Percentiles rank a stretch among this genome's conserved stretches.
These are phyloP conservation scores for Saccharomycopsis schoenii DNA, from an alignment of 805 yeast genomes.

Conservation along the genomic window DNA sequence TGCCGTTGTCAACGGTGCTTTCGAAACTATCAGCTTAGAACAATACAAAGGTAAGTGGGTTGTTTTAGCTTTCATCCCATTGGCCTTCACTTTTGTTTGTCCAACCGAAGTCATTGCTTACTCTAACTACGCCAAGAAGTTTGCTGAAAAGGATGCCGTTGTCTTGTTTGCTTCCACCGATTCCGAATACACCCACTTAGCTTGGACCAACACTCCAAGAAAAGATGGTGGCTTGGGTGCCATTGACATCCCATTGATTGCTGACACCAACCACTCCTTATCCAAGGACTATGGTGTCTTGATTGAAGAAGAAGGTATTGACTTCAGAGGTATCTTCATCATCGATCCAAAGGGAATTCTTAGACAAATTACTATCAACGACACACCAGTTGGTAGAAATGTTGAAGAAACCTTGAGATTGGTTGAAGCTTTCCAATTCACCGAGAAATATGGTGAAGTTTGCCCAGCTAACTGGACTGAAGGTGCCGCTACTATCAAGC, in stretches of 20 bases:
- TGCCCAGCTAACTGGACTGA: slow-evolving; percentile 99
- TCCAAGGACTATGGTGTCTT: slow-evolving; percentile 96
- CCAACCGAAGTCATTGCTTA: slow-evolving; percentile 99
- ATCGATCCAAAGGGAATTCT: slow-evolving; percentile 92
- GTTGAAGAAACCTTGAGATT: slow-evolving; percentile 97
- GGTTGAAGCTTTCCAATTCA: slow-evolving; percentile 98
- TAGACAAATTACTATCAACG: slow-evolving; percentile 97
- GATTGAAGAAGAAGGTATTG: slow-evolving; percentile 92
- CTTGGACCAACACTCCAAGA: slow-evolving; percentile 96
- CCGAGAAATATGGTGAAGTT: slow-evolving; percentile 98
- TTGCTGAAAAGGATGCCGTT: slow-evolving; percentile 77
- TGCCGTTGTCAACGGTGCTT: slow-evolving; percentile 93
- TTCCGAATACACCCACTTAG: slow-evolving; percentile 93
- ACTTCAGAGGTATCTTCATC: slow-evolving; percentile 95
- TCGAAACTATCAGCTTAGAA: slow-evolving; percentile 91
- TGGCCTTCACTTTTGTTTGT: slow-evolving; percentile 99
- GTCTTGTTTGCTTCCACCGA: slow-evolving; percentile 96
- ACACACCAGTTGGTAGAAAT: slow-evolving; percentile 98
- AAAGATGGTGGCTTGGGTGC: slow-evolving; percentile 98
- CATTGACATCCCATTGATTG: slow-evolving; percentile 85
- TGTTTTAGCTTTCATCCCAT: slow-evolving; percentile 90
- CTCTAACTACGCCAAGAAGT: slow-evolving; percentile 89
- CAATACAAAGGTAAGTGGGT: slow-evolving; percentile 98
- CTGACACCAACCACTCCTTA: slow-evolving; percentile 94
- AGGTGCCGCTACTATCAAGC: slow-evolving; percentile 89